A percentile compares a stretch with the other conserved stretches of the same genome.
phyloP scores from a whole-genome alignment of 129 eudicot species.

The Sambucus nigra region DNA sequence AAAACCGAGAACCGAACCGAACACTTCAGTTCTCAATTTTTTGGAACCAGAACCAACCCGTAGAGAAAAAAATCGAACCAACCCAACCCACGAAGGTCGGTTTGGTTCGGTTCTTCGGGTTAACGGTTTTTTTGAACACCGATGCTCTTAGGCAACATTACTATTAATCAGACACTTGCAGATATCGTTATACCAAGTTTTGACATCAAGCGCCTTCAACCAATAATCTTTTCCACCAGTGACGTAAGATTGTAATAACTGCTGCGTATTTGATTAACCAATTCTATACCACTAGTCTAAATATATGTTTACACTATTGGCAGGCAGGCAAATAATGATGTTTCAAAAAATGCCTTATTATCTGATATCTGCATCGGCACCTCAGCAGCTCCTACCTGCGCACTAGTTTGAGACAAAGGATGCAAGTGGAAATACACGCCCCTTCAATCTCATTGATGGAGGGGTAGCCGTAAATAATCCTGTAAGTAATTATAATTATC shows the following conservation, averaged over 20 bases:
- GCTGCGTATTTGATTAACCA: neutral
- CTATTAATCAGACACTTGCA: conserved; percentile 27
- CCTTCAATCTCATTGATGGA: conserved; percentile 37
- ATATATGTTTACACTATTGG: neutral
- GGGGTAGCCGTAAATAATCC: conserved; percentile 54
- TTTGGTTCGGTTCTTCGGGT: too few species aligned
- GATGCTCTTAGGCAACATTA: too few species aligned
- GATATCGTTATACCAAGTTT: conserved; percentile 33
- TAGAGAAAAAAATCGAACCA: too few species aligned
- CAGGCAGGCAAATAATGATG: conserved; percentile 22
- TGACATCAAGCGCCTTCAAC: conserved; percentile 43
- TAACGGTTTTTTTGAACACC: too few species aligned
- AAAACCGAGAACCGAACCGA: too few species aligned
- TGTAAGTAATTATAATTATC: conserved; percentile 11
- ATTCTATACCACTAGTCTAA: too few species aligned
- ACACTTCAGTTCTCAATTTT: too few species aligned
- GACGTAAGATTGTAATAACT: conserved; percentile 21
- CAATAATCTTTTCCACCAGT: conserved; percentile 31
- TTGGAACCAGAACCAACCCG: too few species aligned
- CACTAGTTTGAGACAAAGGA: conserved; percentile 36
- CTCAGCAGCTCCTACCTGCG: conserved; percentile 47
- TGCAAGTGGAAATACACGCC: conserved; percentile 14
- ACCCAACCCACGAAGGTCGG: too few species aligned
- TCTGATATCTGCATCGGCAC: conserved; percentile 42
- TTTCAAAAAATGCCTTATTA: conserved; percentile 26